Evolutionary conservation across 2,329 filamentous ascomycete species (phyloP).

Genomic region (Aureobasidium sp.): DNA sequence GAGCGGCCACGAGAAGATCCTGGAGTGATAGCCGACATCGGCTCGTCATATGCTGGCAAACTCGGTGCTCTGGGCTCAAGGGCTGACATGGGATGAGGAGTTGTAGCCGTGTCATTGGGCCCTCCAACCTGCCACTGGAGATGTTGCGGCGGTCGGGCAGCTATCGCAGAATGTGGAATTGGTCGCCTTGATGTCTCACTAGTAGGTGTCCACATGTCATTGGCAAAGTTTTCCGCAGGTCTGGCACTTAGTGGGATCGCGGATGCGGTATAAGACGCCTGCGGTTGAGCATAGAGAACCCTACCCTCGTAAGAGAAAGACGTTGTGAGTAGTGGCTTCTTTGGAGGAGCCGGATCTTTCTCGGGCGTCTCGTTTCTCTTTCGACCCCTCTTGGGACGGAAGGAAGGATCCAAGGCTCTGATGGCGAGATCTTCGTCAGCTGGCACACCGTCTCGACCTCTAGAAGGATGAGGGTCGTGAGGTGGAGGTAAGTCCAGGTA

Average conservation of each 20-base stretch:
- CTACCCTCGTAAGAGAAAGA: conserved; percentile 12
- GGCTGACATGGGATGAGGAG: conserved; percentile 70
- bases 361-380: conserved; percentile 34
- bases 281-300: conserved; percentile 28
- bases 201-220: conserved; percentile 43
- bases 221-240: conserved; percentile 45
- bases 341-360: conserved; percentile 18
- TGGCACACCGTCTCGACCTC: conserved; percentile 71
- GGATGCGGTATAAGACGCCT: conserved; percentile 47
- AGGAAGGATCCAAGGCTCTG: conserved; percentile 72
- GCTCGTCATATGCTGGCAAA: conserved; percentile 48
- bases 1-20: conserved; percentile 46
- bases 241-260: conserved; percentile 48
- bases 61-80: conserved; percentile 58
- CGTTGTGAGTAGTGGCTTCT: conserved; percentile 18
- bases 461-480: conserved; percentile 55
- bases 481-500: conserved; percentile 67
- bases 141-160: conserved; percentile 34
- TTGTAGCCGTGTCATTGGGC: conserved; percentile 22
- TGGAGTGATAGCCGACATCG: conserved; percentile 67
- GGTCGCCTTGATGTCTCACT: conserved; percentile 32
- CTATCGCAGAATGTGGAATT: conserved; percentile 38
- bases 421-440: conserved; percentile 85
- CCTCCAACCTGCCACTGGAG: conserved; percentile 27
- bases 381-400: conserved; percentile 54